These are phyloP conservation scores for Aureobasidium leucospermi DNA, from an alignment of 2,329 filamentous ascomycete species.

Conservation along the genomic window DNA sequence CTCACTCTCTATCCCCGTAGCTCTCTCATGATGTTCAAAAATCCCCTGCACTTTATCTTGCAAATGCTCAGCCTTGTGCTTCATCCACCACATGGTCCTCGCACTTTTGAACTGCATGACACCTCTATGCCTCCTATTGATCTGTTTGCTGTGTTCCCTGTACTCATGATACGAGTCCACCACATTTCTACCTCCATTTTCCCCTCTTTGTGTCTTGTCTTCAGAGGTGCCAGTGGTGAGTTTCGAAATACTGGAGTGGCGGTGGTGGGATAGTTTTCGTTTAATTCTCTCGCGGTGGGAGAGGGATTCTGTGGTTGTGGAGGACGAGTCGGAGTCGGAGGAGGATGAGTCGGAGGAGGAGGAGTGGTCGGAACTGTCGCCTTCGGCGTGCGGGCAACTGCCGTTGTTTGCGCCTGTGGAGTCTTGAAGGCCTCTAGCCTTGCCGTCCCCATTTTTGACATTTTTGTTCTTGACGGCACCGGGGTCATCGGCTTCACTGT, in stretches of 20 bases:
- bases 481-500: constrained; percentile 25
- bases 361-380: constrained; percentile 15
- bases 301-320: background rate
- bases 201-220: background rate
- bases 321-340: background rate
- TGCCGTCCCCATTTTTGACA: background rate
- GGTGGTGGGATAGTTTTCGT: background rate
- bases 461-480: constrained; percentile 18
- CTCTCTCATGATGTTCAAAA: constrained; percentile 54
- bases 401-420: constrained; percentile 2
- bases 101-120: constrained; percentile 66
- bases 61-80: constrained; percentile 49
- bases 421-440: background rate
- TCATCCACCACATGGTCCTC: constrained; percentile 50
- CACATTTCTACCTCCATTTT: constrained; percentile 29
- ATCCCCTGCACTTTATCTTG: constrained; percentile 37
- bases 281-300: background rate
- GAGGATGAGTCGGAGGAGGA: constrained; percentile 6
- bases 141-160: constrained; percentile 49
- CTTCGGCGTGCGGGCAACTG: constrained; percentile 13
- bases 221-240: constrained; percentile 14
- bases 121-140: constrained; percentile 60
- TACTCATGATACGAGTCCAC: constrained; percentile 53
- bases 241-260: constrained; percentile 10
- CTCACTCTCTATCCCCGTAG: constrained; percentile 60